Evolutionary conservation across 306 rosid species (phyloP).

Genomic region (Sicyos edulis): DNA sequence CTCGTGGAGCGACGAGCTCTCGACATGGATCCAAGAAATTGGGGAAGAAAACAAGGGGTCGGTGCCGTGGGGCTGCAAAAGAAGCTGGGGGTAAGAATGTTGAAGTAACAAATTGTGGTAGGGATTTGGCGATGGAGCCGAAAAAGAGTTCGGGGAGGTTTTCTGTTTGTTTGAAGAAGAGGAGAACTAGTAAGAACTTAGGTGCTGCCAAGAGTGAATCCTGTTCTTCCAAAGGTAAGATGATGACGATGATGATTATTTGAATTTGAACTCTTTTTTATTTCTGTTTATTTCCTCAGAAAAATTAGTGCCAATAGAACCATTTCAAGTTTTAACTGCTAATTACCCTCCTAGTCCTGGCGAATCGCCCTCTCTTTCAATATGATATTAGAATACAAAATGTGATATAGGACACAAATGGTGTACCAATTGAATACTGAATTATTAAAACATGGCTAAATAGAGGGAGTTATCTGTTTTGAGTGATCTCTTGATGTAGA

Average conservation of each 20-base stretch:
- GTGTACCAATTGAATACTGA: not conserved
- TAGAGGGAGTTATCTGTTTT: not conserved
- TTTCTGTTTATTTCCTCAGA: slow-evolving; percentile 6
- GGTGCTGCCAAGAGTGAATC: slow-evolving; percentile 28
- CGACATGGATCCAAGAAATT: slow-evolving; percentile 19
- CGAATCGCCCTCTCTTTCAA: not conserved
- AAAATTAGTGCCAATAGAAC: not conserved
- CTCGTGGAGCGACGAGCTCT: slow-evolving; percentile 20
- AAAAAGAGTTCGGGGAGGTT: slow-evolving; percentile 33
- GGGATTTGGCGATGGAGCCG: slow-evolving; percentile 20
- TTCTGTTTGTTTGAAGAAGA: slow-evolving; percentile 47
- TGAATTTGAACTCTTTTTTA: not conserved
- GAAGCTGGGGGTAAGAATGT: slow-evolving; percentile 23
- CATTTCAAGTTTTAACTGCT: not conserved
- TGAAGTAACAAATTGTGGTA: slow-evolving; percentile 21
- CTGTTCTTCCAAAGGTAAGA: slow-evolving; percentile 43
- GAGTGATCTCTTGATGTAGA: not conserved
- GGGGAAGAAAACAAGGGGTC: slow-evolving; percentile 24
- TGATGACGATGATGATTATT: not conserved
- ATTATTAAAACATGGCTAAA: not conserved
- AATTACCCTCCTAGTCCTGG: not conserved
- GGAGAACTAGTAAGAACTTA: slow-evolving; percentile 32
- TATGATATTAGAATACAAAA: not conserved
- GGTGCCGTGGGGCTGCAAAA: slow-evolving; percentile 25
- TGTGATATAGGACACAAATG: not conserved